Conservation (phyloP, 345 rosid species). For the Gossypium bickii region DNA sequence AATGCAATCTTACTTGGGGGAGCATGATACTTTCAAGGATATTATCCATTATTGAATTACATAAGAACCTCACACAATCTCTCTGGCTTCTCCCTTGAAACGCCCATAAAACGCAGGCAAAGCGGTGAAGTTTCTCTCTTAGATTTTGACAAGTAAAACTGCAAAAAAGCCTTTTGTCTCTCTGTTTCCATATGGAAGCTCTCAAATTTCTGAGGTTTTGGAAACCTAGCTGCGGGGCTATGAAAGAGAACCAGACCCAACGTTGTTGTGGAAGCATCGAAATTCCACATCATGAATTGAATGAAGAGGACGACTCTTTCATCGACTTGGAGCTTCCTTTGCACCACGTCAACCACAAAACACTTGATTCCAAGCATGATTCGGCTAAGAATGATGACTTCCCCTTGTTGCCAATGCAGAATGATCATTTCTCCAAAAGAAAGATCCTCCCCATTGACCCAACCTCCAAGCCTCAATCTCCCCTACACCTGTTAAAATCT, state of each 20-base stretch:
- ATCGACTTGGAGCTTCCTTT: conserved; percentile 78
- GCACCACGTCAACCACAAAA: conserved; percentile 29
- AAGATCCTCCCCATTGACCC: conserved; percentile 70
- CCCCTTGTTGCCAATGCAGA: conserved; percentile 26
- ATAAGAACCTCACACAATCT: too few species aligned
- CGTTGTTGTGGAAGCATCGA: conserved; percentile 8
- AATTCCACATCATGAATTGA: conserved; percentile 29
- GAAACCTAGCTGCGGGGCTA: conserved; percentile 34
- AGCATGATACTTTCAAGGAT: too few species aligned
- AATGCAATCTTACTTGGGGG: too few species aligned
- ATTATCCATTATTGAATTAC: too few species aligned
- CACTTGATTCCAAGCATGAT: conserved; percentile 20
- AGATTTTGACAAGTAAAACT: not conserved
- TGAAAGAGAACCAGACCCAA: conserved; percentile 19
- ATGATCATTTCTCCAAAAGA: conserved; percentile 45
- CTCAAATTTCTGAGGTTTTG: conserved; percentile 56
- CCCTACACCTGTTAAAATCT: conserved; percentile 54
- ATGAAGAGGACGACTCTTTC: conserved; percentile 83
- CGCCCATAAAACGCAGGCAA: too few species aligned
- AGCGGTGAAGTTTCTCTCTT: not conserved
- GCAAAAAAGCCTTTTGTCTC: not conserved
- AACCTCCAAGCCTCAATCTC: conserved; percentile 52
- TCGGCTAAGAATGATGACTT: conserved; percentile 17
- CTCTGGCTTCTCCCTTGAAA: too few species aligned
- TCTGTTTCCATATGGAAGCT: conserved; percentile 48